phyloP scores from a whole-genome alignment of 306 rosid species.

The Bauhinia variegata region DNA sequence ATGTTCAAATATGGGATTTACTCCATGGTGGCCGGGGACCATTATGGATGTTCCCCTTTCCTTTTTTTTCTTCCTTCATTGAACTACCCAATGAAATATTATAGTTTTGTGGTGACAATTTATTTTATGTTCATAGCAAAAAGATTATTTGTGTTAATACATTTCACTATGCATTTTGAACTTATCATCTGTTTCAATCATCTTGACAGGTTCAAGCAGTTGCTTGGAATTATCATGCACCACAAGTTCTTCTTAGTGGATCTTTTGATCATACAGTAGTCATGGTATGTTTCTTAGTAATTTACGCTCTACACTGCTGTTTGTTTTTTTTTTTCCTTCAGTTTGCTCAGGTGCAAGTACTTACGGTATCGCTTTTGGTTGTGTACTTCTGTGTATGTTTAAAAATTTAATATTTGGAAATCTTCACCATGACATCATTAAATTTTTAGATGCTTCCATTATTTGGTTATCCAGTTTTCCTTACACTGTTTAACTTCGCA shows the following conservation, averaged over 20 bases:
- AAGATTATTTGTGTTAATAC: slow-evolving; percentile 1
- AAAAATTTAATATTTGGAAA: slow-evolving; percentile 5
- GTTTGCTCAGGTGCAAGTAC: slow-evolving; percentile 11
- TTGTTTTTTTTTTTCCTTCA: slow-evolving; percentile 1
- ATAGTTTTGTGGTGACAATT: neutral
- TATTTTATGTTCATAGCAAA: no score
- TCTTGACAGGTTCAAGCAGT: slow-evolving; percentile 87
- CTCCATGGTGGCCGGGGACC: no score
- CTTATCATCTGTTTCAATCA: slow-evolving; percentile 27
- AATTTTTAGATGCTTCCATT: neutral
- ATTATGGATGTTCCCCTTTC: no score
- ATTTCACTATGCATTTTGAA: slow-evolving; percentile 33
- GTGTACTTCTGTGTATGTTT: slow-evolving; percentile 5
- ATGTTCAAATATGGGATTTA: neutral
- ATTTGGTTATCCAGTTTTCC: slow-evolving; percentile 22
- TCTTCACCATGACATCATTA: neutral
- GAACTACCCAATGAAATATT: slow-evolving; percentile 1
- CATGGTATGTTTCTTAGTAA: slow-evolving; percentile 58
- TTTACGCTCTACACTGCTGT: neutral
- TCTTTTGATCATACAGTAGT: slow-evolving; percentile 84
- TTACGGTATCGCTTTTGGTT: slow-evolving; percentile 5
- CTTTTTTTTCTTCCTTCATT: neutral
- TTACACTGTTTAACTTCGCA: slow-evolving; percentile 48
- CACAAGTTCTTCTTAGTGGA: slow-evolving; percentile 87
- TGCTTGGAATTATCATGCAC: slow-evolving; percentile 82